Conservation (phyloP, 75 land plant genomes). For the Ceratopteris richardii region DNA sequence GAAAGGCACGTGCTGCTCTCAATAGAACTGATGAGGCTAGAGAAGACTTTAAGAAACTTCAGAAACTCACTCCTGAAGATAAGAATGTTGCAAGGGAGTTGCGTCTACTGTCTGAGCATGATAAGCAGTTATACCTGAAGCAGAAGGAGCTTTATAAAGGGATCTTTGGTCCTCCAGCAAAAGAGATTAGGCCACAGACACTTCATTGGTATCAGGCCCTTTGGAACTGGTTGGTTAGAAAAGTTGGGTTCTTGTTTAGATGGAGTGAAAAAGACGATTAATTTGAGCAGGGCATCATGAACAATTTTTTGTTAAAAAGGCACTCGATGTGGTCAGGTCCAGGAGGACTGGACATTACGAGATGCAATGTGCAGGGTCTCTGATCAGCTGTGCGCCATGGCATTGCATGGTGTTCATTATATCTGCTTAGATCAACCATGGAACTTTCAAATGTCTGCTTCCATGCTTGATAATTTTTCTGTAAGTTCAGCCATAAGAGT, state of each 20-base stretch:
- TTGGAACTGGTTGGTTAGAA: constrained; percentile 56
- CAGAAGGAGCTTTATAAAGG: constrained; percentile 95
- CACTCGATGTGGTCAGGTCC: no score
- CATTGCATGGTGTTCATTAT: no score
- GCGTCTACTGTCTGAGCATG: constrained; percentile 62
- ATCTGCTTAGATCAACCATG: no score
- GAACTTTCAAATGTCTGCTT: no score
- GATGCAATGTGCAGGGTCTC: no score
- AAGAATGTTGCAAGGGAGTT: constrained; percentile 69
- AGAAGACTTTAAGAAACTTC: constrained; percentile 72
- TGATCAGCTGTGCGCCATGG: no score
- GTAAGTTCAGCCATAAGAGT: no score
- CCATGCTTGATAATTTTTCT: no score
- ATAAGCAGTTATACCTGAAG: constrained; percentile 77
- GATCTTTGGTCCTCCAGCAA: constrained; percentile 68
- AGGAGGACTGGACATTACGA: no score
- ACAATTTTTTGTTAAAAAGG: no score
- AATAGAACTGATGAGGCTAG: constrained; percentile 85
- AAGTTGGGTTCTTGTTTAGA: constrained; percentile 30
- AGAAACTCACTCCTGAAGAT: constrained; percentile 67
- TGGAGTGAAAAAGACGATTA: constrained; percentile 9
- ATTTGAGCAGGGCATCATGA: no score
- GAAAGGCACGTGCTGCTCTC: constrained; percentile 86
- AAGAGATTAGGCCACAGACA: constrained; percentile 29
- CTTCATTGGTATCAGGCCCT: constrained; percentile 28